Conservation (phyloP, 331 rosid genomes). For the Malus hybrid region DNA sequence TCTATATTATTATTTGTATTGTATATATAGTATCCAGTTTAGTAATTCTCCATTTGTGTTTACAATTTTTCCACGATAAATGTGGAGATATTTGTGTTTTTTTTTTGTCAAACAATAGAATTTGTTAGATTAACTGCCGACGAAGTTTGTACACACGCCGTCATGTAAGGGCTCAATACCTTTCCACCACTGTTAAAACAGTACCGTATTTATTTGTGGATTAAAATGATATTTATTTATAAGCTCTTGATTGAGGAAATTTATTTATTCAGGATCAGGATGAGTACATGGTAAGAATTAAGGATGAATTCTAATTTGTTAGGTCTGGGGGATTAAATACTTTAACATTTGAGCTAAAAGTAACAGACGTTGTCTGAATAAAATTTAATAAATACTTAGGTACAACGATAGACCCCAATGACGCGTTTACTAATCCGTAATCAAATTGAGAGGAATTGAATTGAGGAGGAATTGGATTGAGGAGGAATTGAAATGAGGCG, state of each 20-base stretch:
- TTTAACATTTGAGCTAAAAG: neutral
- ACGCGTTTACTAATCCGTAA: too few species aligned
- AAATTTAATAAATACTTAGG: too few species aligned
- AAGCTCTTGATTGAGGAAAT: too few species aligned
- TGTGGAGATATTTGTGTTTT: neutral
- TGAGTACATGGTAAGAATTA: neutral
- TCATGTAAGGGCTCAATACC: rapidly evolving
- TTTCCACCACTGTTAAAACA: too few species aligned
- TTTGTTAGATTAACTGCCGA: too few species aligned
- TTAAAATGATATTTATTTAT: neutral
- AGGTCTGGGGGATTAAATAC: neutral
- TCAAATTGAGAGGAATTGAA: too few species aligned
- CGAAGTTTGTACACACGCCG: too few species aligned
- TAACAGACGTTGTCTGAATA: neutral
- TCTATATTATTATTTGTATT: neutral
- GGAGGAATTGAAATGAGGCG: too few species aligned
- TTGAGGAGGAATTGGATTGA: too few species aligned
- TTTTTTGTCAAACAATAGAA: too few species aligned
- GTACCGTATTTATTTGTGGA: neutral
- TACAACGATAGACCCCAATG: too few species aligned
- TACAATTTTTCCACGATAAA: neutral
- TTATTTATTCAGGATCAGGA: neutral
- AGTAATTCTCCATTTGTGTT: neutral
- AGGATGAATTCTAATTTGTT: neutral
- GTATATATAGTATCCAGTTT: neutral